These are phyloP conservation scores for Diddensiella santjacobensis DNA, from an alignment of 805 yeast genomes.

Conservation along the genomic window DNA sequence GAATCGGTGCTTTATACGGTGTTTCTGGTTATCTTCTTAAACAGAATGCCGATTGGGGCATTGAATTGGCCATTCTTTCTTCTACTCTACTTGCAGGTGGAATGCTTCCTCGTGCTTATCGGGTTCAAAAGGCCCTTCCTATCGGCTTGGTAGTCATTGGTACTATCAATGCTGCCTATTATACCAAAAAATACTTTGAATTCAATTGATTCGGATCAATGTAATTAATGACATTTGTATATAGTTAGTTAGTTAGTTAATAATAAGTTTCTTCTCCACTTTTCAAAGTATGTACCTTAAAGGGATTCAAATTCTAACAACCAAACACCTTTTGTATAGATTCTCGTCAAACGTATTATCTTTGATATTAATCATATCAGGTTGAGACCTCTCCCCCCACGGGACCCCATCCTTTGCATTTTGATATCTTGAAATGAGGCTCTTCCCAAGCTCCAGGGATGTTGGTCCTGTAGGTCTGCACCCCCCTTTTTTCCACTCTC, in stretches of 20 bases:
- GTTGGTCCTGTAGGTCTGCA: neutral
- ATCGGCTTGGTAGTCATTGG: slow-evolving; percentile 62
- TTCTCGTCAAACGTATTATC: neutral
- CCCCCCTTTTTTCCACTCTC: neutral
- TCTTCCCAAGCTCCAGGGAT: neutral
- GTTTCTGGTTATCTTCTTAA: slow-evolving; percentile 59
- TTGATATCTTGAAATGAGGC: slow-evolving; percentile 1
- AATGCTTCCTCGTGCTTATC: slow-evolving; percentile 66
- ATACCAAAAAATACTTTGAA: slow-evolving; percentile 69
- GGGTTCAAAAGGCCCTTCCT: slow-evolving; percentile 73
- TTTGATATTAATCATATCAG: too few relatives aligned
- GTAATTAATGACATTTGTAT: neutral
- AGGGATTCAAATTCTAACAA: too few relatives aligned
- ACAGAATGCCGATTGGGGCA: slow-evolving; percentile 72
- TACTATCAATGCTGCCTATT: slow-evolving; percentile 58
- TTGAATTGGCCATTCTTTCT: slow-evolving; percentile 73
- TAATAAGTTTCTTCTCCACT: too few relatives aligned
- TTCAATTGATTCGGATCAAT: slow-evolving; percentile 47
- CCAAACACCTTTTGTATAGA: neutral
- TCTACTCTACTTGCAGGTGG: slow-evolving; percentile 64
- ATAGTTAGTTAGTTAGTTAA: too few relatives aligned
- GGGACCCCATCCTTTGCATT: neutral
- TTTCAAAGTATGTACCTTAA: too few relatives aligned
- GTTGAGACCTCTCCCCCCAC: too few relatives aligned
- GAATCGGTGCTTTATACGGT: slow-evolving; percentile 37